These are phyloP conservation scores for Abrus pulchellus DNA, from an alignment of 306 rosid species.

Conservation along the genomic window DNA sequence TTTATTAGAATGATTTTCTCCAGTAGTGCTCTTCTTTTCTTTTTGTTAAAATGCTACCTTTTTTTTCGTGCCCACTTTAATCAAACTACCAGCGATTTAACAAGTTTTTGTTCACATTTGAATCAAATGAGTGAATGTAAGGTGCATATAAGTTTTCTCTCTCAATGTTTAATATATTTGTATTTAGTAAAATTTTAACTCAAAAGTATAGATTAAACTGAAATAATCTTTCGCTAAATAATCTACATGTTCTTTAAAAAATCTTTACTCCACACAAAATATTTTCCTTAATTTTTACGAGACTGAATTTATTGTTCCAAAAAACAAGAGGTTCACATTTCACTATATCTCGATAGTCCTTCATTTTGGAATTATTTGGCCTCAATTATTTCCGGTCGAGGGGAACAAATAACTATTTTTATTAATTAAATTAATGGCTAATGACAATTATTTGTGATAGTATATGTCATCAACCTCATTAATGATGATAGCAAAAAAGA, in stretches of 20 bases:
- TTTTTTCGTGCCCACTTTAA: constrained; percentile 36
- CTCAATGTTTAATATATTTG: no score
- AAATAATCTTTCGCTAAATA: no score
- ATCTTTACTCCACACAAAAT: no score
- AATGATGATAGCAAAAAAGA: not conserved
- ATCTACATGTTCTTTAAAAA: no score
- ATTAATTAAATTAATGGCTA: not conserved
- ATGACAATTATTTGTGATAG: not conserved
- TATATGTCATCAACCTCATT: not conserved
- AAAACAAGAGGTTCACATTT: not conserved
- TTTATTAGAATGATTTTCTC: constrained; percentile 35
- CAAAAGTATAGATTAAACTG: no score
- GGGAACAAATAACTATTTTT: not conserved
- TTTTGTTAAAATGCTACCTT: constrained; percentile 15
- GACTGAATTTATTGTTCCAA: not conserved
- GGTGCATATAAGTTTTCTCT: not conserved
- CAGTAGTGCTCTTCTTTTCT: constrained; percentile 3
- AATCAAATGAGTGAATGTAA: not conserved
- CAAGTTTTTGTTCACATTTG: constrained; percentile 30
- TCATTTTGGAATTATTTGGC: not conserved
- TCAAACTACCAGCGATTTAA: not conserved
- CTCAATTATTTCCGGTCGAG: not conserved
- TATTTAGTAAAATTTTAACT: no score
- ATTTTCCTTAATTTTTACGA: no score
- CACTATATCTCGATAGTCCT: not conserved